Conservation (phyloP, 495 filamentous ascomycete genomes). For the Recurvomyces mirabilis region DNA sequence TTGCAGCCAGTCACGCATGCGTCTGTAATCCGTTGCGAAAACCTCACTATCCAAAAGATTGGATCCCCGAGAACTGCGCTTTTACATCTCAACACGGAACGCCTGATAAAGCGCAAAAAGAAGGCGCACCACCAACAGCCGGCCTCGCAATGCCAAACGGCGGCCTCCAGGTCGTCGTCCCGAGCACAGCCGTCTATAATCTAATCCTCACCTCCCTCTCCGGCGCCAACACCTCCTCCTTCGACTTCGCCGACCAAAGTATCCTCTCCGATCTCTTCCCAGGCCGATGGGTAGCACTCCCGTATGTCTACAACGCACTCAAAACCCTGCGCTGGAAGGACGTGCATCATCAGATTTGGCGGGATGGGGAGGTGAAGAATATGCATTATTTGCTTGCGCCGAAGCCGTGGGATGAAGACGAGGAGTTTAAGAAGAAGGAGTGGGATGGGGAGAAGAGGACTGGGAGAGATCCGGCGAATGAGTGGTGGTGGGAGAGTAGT, state of each 20-base stretch:
- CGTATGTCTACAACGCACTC: constrained; percentile 73
- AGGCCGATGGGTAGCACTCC: constrained; percentile 59
- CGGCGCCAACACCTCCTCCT: constrained; percentile 35
- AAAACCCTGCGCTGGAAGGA: constrained; percentile 61
- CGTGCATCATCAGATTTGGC: constrained; percentile 64
- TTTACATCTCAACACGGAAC: constrained; percentile 56
- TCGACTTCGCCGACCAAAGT: constrained; percentile 69
- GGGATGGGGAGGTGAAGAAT: constrained; percentile 64
- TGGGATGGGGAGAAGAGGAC: constrained; percentile 27
- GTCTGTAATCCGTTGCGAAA: constrained; percentile 69
- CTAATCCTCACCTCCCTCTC: constrained; percentile 43
- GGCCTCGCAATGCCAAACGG: constrained; percentile 61
- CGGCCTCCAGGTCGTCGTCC: constrained; percentile 62
- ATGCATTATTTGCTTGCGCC: constrained; percentile 69
- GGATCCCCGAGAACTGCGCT: constrained; percentile 63
- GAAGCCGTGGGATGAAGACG: constrained; percentile 66
- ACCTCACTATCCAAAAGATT: constrained; percentile 62
- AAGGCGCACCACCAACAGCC: constrained; percentile 39
- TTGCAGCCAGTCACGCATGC: constrained; percentile 68
- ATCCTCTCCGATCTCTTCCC: constrained; percentile 56
- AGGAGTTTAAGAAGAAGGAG: constrained; percentile 24
- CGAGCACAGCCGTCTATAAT: constrained; percentile 43
- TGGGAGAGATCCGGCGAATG: constrained; percentile 43
- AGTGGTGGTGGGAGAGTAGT: constrained; percentile 57
- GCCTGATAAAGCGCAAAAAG: constrained; percentile 46